Conservation (phyloP, 2,329 filamentous ascomycete genomes). For the Botrytis aclada region DNA sequence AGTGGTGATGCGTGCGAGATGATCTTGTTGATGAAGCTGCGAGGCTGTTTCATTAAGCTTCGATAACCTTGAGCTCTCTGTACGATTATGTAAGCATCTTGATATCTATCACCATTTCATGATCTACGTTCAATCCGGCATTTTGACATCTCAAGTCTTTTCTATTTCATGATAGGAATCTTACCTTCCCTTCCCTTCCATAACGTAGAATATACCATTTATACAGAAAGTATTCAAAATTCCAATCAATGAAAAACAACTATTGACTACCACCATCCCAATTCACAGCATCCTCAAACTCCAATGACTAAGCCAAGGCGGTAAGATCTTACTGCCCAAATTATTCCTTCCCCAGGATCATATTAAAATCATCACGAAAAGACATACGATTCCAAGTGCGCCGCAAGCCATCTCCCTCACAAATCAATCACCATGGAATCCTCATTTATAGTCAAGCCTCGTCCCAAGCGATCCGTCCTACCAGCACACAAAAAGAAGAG, state of each 20-base stretch:
- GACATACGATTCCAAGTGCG: constrained; percentile 4
- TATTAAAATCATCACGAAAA: neutral
- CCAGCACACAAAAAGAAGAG: constrained; percentile 64
- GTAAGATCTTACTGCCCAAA: constrained; percentile 10
- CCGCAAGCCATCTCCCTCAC: neutral
- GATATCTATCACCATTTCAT: neutral
- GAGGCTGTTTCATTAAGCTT: constrained; percentile 19
- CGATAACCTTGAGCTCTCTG: neutral
- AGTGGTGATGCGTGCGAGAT: constrained; percentile 8
- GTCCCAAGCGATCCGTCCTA: constrained; percentile 56
- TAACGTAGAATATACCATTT: no score
- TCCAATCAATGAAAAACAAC: neutral
- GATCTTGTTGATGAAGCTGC: constrained; percentile 11
- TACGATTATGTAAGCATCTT: neutral
- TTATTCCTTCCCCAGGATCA: constrained; percentile 19
- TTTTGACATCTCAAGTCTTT: neutral
- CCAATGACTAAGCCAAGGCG: constrained; percentile 4
- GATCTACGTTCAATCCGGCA: neutral
- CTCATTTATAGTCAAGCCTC: constrained; percentile 54
- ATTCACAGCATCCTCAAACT: neutral
- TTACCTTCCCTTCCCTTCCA: no score
- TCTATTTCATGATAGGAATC: neutral
- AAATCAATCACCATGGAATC: constrained; percentile 23
- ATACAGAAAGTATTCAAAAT: neutral
- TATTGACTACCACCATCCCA: no score